These are phyloP conservation scores for Monilinia polystroma DNA, from an alignment of 2,329 filamentous ascomycete species.

Conservation along the genomic window DNA sequence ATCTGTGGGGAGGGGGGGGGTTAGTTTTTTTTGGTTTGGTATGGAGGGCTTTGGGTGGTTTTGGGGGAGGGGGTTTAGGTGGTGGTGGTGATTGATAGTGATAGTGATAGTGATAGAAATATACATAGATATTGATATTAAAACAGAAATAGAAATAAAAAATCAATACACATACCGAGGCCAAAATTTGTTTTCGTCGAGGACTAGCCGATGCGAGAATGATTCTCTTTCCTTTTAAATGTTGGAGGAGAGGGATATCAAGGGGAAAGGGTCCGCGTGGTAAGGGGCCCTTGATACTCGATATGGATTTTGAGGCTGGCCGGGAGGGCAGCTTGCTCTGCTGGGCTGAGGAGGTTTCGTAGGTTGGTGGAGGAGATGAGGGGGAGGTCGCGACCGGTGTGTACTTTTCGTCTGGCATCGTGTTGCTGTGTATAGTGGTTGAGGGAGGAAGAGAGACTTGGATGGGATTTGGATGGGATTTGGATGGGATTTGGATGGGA, in stretches of 20 bases:
- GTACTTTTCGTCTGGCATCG: constrained; percentile 9
- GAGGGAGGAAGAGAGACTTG: not conserved
- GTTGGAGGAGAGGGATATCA: constrained; percentile 73
- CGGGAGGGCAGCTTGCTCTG: constrained; percentile 32
- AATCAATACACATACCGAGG: constrained; percentile 51
- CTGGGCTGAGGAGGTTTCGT: constrained; percentile 33
- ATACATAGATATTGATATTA: too few relatives aligned
- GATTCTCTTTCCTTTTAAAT: constrained; percentile 74
- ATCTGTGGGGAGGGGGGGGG: constrained; percentile 50
- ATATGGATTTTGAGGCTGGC: constrained; percentile 25
- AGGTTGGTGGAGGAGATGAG: constrained; percentile 32
- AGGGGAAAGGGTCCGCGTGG: constrained; percentile 60
- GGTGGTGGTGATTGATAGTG: too few relatives aligned
- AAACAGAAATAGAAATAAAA: not conserved
- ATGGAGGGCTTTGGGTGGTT: too few relatives aligned
- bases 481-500: not conserved
- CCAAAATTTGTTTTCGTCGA: constrained; percentile 76
- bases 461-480: too few relatives aligned
- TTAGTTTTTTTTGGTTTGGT: too few relatives aligned
- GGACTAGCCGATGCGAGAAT: constrained; percentile 91
- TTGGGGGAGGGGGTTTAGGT: too few relatives aligned
- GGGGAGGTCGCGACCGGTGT: not conserved
- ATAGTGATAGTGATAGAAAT: too few relatives aligned
- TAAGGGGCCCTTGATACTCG: constrained; percentile 27
- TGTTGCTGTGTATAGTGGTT: not conserved